phyloP scores from a whole-genome alignment of 305 asterid species.

The Fraxinus nigra region DNA sequence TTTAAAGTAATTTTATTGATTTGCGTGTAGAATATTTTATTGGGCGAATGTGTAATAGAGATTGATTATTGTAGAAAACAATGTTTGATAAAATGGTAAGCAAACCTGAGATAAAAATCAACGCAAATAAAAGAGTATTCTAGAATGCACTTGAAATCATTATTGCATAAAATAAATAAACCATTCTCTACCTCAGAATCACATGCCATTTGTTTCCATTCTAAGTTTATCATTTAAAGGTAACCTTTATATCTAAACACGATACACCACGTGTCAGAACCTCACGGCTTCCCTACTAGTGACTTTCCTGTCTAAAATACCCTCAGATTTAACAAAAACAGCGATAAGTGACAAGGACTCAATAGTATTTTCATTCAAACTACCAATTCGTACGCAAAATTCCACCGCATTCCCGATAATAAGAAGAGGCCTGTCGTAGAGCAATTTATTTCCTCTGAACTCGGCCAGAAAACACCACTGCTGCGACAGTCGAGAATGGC shows the following conservation, averaged over 20 bases:
- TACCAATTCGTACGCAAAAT: neutral
- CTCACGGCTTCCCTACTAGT: neutral
- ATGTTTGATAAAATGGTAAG: too few relatives aligned
- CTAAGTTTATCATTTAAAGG: neutral
- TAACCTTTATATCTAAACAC: neutral
- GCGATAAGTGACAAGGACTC: neutral
- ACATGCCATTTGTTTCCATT: neutral
- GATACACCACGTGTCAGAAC: slow-evolving; percentile 17
- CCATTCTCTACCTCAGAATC: neutral
- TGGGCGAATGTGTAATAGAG: too few relatives aligned
- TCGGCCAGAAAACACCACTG: neutral
- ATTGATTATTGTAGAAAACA: too few relatives aligned
- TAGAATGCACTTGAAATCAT: neutral
- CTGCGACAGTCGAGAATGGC: slow-evolving; percentile 43
- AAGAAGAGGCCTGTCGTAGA: neutral
- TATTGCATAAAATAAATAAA: neutral
- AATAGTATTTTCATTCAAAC: neutral
- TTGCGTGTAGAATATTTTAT: too few relatives aligned
- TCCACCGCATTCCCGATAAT: neutral
- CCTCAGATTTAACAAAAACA: neutral
- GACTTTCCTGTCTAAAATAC: neutral
- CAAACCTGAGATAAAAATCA: neutral
- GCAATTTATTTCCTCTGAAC: neutral
- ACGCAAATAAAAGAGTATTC: neutral
- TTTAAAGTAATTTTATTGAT: too few relatives aligned